Evolutionary conservation across 495 filamentous ascomycete genomes (phyloP).

Genomic region (Xylaria scruposa): DNA sequence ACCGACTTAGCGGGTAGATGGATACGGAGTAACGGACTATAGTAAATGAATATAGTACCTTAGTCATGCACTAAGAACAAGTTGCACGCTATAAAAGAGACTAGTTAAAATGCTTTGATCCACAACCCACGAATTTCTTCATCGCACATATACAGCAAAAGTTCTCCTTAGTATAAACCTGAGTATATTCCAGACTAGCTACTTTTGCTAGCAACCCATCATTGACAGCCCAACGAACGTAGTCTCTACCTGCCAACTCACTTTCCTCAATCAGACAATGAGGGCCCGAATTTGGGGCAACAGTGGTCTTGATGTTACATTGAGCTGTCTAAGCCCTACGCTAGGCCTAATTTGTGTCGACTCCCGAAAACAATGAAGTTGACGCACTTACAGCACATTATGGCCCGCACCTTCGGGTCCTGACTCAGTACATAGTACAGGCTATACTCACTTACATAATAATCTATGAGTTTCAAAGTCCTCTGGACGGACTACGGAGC

Average conservation of each 20-base stretch:
- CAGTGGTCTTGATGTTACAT: background rate
- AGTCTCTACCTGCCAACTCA: background rate
- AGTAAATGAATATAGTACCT: background rate
- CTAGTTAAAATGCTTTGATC: background rate
- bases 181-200: background rate
- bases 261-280: background rate
- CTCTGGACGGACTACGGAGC: background rate
- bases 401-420: slow-evolving; percentile 10
- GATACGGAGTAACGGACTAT: background rate
- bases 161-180: background rate
- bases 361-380: slow-evolving; percentile 12
- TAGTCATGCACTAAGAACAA: background rate
- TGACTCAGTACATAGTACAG: background rate
- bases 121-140: background rate
- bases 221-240: background rate
- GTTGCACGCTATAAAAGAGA: background rate
- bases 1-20: background rate
- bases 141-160: background rate
- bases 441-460: slow-evolving; percentile 11
- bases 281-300: background rate
- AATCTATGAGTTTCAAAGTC: background rate
- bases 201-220: background rate
- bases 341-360: slow-evolving; percentile 15
- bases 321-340: slow-evolving; percentile 11
- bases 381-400: background rate